Evolutionary conservation across 2,329 filamentous ascomycete genomes (phyloP).

Genomic region (Rhynchosporium agropyri): DNA sequence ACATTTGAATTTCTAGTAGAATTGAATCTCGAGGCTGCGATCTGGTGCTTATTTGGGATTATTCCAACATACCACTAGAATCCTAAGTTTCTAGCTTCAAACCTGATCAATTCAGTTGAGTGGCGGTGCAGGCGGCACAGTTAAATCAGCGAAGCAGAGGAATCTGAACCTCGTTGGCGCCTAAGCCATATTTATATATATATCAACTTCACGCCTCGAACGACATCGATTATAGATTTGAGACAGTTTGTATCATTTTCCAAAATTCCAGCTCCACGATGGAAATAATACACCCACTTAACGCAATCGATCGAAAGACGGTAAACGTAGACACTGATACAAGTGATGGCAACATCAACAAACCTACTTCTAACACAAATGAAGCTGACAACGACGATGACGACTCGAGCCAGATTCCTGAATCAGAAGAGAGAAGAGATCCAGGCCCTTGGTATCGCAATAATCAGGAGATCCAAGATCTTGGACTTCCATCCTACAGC

Average conservation of each 20-base stretch:
- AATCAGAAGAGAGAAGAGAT: background rate
- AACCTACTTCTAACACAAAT: too few species aligned
- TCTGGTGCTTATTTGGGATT: too few species aligned
- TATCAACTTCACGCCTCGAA: background rate
- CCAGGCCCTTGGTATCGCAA: conserved; percentile 1
- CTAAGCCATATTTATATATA: background rate
- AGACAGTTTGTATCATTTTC: background rate
- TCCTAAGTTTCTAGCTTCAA: too few species aligned
- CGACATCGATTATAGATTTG: too few species aligned
- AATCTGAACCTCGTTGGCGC: background rate
- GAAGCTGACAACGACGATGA: background rate
- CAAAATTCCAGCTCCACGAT: background rate
- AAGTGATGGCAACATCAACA: background rate
- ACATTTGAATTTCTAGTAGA: too few species aligned
- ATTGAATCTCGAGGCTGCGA: too few species aligned
- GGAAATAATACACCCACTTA: background rate
- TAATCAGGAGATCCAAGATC: background rate
- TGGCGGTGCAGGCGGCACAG: conserved; percentile 18
- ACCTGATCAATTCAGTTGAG: background rate
- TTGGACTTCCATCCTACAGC: background rate
- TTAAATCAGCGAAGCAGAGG: background rate
- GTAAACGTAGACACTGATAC: background rate
- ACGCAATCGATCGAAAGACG: background rate
- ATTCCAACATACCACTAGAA: too few species aligned
- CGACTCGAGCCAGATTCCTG: background rate